A percentile compares a stretch with the other conserved stretches of the same genome.
Conservation (phyloP, 1,284 basidiomycete genomes). For the Ustilago tritici region DNA sequence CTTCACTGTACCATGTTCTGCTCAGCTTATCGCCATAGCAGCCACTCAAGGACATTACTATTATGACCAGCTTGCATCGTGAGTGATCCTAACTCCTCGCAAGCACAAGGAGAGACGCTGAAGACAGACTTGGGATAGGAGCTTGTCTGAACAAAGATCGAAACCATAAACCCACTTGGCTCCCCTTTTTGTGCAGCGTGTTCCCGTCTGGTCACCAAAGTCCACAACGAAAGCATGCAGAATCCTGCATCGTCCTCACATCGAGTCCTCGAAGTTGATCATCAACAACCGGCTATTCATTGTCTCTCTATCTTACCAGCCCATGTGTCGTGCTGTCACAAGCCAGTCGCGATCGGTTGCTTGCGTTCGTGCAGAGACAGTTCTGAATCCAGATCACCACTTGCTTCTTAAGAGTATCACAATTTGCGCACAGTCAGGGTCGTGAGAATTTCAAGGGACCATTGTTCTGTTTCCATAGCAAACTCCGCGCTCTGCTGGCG, state of each 20-base stretch:
- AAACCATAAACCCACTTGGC: background rate
- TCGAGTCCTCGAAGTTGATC: background rate
- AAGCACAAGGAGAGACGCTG: background rate
- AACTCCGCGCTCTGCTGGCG: background rate
- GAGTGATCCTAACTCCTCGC: background rate
- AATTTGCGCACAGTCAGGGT: no score
- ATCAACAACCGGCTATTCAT: no score
- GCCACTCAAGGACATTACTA: no score
- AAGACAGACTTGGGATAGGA: background rate
- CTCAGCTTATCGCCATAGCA: no score
- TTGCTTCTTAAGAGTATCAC: background rate
- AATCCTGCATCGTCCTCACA: background rate
- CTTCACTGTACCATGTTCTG: no score
- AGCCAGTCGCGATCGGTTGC: background rate
- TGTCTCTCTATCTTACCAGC: no score
- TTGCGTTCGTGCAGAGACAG: background rate
- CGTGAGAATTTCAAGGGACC: background rate
- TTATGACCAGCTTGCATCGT: no score
- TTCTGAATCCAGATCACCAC: background rate
- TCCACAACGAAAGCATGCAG: background rate
- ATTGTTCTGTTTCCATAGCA: slow-evolving; percentile 3
- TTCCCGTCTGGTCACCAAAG: background rate
- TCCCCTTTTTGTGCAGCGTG: background rate
- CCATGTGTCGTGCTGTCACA: no score
- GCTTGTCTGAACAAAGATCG: background rate